Conservation (phyloP, 2,329 filamentous ascomycete species). For the Sarocladium brachiariae region DNA sequence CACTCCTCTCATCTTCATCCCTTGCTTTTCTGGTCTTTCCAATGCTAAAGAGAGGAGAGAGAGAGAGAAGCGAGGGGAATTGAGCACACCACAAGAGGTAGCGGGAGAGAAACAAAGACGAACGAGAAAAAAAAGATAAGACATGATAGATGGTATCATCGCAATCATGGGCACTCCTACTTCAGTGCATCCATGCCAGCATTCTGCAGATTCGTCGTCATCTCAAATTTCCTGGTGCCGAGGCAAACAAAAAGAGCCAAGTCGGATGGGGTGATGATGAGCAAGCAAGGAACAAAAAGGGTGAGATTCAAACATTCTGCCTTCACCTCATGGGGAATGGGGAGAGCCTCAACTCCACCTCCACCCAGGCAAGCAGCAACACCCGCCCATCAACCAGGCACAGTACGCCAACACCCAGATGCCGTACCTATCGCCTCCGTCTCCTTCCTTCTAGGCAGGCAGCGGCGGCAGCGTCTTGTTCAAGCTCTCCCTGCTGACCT, state of each 20-base stretch:
- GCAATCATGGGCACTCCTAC: neutral
- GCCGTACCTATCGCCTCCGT: neutral
- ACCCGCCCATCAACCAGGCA: slow-evolving; percentile 1
- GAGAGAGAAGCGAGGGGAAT: no score
- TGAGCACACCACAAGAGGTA: no score
- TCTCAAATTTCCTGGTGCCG: neutral
- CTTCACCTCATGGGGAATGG: no score
- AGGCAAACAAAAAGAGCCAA: neutral
- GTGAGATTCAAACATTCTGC: no score
- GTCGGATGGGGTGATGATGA: neutral
- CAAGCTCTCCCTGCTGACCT: slow-evolving; percentile 48
- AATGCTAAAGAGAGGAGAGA: no score
- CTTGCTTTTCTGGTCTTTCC: slow-evolving; percentile 2
- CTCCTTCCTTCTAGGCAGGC: slow-evolving; percentile 26
- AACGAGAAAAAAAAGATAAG: neutral
- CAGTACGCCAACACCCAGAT: slow-evolving; percentile 6
- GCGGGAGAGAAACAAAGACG: neutral
- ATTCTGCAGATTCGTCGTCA: neutral
- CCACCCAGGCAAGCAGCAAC: slow-evolving; percentile 1
- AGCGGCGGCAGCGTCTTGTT: slow-evolving; percentile 55
- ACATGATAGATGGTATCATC: slow-evolving; percentile 5
- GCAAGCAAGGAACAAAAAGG: neutral
- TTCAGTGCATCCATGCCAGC: neutral
- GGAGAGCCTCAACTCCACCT: slow-evolving; percentile 1
- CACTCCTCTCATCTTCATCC: neutral